These are phyloP conservation scores for Exophiala sp. DNA, from an alignment of 2,329 filamentous ascomycete genomes.

Conservation along the genomic window DNA sequence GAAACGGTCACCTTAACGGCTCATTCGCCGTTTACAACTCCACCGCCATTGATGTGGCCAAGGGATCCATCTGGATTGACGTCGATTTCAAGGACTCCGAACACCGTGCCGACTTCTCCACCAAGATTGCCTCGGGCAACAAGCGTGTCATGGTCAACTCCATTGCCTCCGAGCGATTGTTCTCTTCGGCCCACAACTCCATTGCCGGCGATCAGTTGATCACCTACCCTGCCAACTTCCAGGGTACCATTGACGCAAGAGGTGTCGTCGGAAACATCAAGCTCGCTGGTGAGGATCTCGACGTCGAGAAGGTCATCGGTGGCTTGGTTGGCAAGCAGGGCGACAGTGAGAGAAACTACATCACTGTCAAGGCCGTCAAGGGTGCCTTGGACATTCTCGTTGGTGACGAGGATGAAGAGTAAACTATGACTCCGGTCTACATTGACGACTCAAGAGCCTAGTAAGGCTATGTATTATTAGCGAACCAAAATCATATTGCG, in stretches of 20 bases:
- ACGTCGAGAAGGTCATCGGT: constrained; percentile 18
- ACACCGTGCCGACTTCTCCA: constrained; percentile 12
- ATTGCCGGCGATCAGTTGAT: constrained; percentile 18
- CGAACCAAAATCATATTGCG: too few species aligned
- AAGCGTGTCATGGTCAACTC: constrained; percentile 17
- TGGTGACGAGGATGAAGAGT: constrained; percentile 9
- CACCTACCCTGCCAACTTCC: constrained; percentile 20
- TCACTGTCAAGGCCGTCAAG: constrained; percentile 17
- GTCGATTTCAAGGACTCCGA: constrained; percentile 13
- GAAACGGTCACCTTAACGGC: constrained; percentile 17
- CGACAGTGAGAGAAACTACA: constrained; percentile 11
- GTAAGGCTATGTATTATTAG: too few species aligned
- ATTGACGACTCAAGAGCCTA: not conserved
- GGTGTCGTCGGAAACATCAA: constrained; percentile 17
- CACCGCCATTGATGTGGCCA: constrained; percentile 11
- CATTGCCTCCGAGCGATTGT: constrained; percentile 12
- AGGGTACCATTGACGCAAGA: constrained; percentile 20
- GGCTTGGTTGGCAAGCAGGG: constrained; percentile 15
- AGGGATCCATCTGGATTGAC: constrained; percentile 14
- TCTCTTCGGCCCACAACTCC: constrained; percentile 12
- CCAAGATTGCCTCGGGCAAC: constrained; percentile 14
- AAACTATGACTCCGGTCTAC: not conserved
- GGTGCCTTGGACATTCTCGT: constrained; percentile 19
- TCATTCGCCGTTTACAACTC: constrained; percentile 16
- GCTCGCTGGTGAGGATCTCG: constrained; percentile 18